Evolutionary conservation across 1,284 basidiomycete species (phyloP), one percentile per base, ranked within the genome.

Genomic region (Xerocomus tenax): DNA sequence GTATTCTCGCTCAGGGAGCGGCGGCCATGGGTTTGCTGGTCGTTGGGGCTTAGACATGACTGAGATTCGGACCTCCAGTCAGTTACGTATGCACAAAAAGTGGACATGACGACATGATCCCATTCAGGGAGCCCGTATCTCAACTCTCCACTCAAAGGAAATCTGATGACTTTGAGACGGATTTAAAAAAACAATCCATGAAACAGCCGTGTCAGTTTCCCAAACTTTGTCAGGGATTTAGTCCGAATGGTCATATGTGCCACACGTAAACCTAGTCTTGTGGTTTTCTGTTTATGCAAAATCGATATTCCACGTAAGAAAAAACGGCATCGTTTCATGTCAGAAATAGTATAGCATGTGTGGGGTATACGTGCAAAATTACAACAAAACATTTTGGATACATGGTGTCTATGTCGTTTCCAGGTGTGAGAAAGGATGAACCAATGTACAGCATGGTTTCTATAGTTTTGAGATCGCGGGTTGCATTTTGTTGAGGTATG

Each of bases 401-500:
- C 55, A 60, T 16, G 30, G 18, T 25, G 44, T 62, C 58, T 53
- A 62, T 30, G 32, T 42, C 38, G 47, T 53, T 45, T 59, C 51
- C 35, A 48, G 36, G 47, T 48, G 43, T 21, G 53, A 48, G 42
- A 50, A 2, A 23, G 21, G 8, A 23, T 21, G 18, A 43, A 23
- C 21, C 13, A 28, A 57, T 54, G 48, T 34, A 48, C 18, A 49
- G 46, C 61, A 59, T 45, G 45, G 12, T 32, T 34, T 48, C 56
- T 65, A 69, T 51, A 69, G 41, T 57, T 71, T 71, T n/a, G 71
- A 53, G 48, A 59, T 55, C 15, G 59, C 55, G 5, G 82, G 82
- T 57, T 84, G 81, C 81, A 82, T 84, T 65, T 82, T 82, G 67
- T 75, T 83, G 45, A 83, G 64, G 54, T 79, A 75, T 0, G 78